phyloP scores from a whole-genome alignment of 2,329 filamentous ascomycete genomes.

The Golovinomyces cichoracearum region DNA sequence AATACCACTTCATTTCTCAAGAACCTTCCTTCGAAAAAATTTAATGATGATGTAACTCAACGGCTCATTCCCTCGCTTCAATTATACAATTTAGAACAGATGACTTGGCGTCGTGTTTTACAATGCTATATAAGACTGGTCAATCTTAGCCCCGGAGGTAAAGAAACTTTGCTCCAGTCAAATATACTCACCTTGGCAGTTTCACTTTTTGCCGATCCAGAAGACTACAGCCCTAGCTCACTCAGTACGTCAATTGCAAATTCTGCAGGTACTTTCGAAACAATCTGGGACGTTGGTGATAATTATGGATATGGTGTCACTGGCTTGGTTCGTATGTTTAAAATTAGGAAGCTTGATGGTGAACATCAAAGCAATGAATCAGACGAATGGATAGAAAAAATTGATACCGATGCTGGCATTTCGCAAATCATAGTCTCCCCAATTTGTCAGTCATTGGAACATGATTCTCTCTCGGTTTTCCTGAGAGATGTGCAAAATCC shows the following conservation, averaged over 20 bases:
- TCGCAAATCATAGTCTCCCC: conserved; percentile 39
- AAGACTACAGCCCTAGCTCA: conserved; percentile 62
- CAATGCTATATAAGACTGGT: conserved; percentile 88
- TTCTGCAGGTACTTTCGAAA: conserved; percentile 71
- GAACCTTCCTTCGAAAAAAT: conserved; percentile 58
- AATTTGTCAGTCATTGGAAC: conserved; percentile 60
- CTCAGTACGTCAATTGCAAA: conserved; percentile 78
- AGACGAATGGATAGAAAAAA: conserved; percentile 25
- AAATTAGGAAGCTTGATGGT: conserved; percentile 42
- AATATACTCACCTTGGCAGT: conserved; percentile 76
- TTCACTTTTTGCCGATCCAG: conserved; percentile 76
- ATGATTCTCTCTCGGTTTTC: conserved; percentile 68
- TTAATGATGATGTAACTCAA: conserved; percentile 63
- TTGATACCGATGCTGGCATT: conserved; percentile 37
- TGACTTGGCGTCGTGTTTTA: conserved; percentile 76
- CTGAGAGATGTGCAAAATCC: conserved; percentile 23
- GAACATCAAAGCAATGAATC: conserved; percentile 30
- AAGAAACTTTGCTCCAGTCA: conserved; percentile 67
- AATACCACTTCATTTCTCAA: conserved; percentile 80
- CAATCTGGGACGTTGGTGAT: conserved; percentile 80
- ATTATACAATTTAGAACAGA: conserved; percentile 67
- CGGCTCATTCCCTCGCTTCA: conserved; percentile 65
- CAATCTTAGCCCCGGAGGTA: conserved; percentile 64
- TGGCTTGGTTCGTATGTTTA: conserved; percentile 54
- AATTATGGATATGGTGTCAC: conserved; percentile 89